Conservation (phyloP, 2,329 filamentous ascomycete genomes). For the Sarocladium brachiariae region DNA sequence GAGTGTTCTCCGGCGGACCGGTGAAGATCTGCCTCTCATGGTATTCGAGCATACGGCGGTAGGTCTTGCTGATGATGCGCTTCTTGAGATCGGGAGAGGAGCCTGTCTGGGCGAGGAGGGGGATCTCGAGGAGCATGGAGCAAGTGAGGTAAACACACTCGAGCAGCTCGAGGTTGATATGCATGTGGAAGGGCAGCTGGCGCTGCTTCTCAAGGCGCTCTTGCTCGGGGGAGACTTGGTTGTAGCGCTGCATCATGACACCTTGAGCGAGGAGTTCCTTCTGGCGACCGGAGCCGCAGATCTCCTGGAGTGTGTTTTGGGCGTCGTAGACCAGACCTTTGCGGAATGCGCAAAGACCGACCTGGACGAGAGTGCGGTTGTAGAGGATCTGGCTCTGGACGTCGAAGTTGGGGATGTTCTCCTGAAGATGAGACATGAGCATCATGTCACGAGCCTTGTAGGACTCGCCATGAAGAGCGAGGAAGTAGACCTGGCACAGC, state of each 20-base stretch:
- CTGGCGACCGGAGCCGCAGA: conserved; percentile 93
- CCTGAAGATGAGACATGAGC: conserved; percentile 98
- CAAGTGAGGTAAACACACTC: conserved; percentile 98
- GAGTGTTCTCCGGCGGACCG: conserved; percentile 95
- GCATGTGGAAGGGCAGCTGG: conserved; percentile 99
- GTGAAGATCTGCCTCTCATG: conserved; percentile 99
- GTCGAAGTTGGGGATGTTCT: conserved; percentile 94
- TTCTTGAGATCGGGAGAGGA: conserved; percentile 97
- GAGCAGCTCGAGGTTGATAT: conserved; percentile 97
- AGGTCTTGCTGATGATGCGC: conserved; percentile 97
- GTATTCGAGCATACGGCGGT: conserved; percentile 98
- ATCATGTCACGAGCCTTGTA: conserved; percentile 98
- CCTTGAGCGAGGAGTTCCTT: conserved; percentile 97
- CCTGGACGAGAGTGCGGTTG: conserved; percentile 96
- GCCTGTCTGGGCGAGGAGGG: conserved; percentile 90
- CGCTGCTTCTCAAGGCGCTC: conserved; percentile 95
- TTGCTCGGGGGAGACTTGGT: conserved; percentile 93
- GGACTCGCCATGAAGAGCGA: conserved; percentile 95
- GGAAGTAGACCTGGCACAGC: conserved; percentile 98
- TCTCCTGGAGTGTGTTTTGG: conserved; percentile 95
- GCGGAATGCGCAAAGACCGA: conserved; percentile 96
- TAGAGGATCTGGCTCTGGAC: conserved; percentile 96
- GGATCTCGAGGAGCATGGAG: conserved; percentile 98
- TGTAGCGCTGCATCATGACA: conserved; percentile 96
- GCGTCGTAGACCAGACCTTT: conserved; percentile 95